Evolutionary conservation across 345 rosid species (phyloP).

Genomic region (Hibiscus tridactylites): DNA sequence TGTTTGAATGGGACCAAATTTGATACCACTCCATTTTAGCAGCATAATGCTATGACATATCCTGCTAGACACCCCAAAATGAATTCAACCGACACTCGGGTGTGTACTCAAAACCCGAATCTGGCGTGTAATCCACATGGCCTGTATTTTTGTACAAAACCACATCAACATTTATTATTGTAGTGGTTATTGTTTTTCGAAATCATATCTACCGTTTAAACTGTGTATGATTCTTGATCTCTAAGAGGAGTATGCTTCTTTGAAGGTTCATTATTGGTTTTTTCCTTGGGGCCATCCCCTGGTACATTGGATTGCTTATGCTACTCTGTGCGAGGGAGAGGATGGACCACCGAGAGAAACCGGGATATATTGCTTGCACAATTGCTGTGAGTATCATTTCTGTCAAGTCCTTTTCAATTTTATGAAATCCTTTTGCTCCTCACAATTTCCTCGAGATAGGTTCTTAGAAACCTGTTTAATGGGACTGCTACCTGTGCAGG

Average conservation of each 20-base stretch:
- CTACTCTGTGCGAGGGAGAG: constrained; percentile 45
- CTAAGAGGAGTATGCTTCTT: constrained; percentile 7
- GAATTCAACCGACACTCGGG: too few species aligned
- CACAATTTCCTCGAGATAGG: background rate
- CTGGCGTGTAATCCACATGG: background rate
- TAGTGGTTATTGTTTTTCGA: background rate
- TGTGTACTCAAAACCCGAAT: background rate
- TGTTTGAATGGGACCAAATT: background rate
- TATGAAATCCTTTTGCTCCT: background rate
- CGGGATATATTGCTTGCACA: constrained; percentile 72
- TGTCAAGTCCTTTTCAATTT: background rate
- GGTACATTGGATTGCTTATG: constrained; percentile 68
- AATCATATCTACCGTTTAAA: background rate
- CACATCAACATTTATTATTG: background rate
- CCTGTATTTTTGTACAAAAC: background rate
- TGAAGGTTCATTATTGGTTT: constrained; percentile 79
- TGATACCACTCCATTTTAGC: background rate
- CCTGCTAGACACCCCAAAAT: too few species aligned
- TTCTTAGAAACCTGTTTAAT: background rate
- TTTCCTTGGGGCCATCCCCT: constrained; percentile 81
- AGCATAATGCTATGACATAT: background rate
- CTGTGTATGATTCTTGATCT: constrained; percentile 8
- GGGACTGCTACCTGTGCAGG: constrained; percentile 36
- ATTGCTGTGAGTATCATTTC: constrained; percentile 6
- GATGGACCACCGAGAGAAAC: constrained; percentile 75